A percentile compares a stretch with the other conserved stretches of the same genome.
Evolutionary conservation across 306 rosid genomes (phyloP).

Genomic region (Carpinus viminea): DNA sequence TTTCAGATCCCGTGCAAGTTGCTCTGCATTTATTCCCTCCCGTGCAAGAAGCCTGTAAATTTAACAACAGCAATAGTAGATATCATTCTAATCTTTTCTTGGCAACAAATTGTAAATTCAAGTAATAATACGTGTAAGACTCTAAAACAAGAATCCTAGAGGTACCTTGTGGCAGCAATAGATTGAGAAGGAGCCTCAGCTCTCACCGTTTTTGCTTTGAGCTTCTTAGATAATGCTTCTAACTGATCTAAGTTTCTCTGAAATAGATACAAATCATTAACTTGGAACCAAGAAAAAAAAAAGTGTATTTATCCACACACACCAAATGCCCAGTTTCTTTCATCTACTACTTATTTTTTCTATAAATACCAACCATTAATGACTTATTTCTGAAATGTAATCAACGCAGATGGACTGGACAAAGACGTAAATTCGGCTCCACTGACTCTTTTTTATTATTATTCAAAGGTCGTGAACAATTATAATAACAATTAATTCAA

Average conservation of each 20-base stretch:
- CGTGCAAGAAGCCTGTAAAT: slow-evolving; percentile 88
- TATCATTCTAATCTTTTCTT: too few species aligned
- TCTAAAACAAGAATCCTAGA: neutral
- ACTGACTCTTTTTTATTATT: neutral
- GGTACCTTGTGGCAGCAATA: slow-evolving; percentile 91
- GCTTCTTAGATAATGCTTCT: slow-evolving; percentile 94
- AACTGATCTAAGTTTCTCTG: slow-evolving; percentile 96
- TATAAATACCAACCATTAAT: neutral
- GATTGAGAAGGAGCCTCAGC: slow-evolving; percentile 90
- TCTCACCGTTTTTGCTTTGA: slow-evolving; percentile 87
- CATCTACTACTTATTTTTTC: neutral
- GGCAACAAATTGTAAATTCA: neutral
- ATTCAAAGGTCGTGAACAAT: neutral
- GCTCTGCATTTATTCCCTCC: slow-evolving; percentile 98
- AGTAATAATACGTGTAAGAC: neutral
- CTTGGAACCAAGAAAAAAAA: slow-evolving; percentile 20
- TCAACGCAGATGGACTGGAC: neutral
- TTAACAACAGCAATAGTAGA: slow-evolving; percentile 9
- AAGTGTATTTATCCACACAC: neutral
- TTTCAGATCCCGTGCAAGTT: slow-evolving; percentile 96
- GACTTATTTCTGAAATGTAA: neutral
- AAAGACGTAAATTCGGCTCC: neutral
- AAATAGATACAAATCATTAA: slow-evolving; percentile 20
- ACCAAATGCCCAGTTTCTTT: neutral
- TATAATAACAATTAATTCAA: neutral